These are phyloP conservation scores for Abrus pulchellus DNA, from an alignment of 306 rosid genomes.

Conservation along the genomic window DNA sequence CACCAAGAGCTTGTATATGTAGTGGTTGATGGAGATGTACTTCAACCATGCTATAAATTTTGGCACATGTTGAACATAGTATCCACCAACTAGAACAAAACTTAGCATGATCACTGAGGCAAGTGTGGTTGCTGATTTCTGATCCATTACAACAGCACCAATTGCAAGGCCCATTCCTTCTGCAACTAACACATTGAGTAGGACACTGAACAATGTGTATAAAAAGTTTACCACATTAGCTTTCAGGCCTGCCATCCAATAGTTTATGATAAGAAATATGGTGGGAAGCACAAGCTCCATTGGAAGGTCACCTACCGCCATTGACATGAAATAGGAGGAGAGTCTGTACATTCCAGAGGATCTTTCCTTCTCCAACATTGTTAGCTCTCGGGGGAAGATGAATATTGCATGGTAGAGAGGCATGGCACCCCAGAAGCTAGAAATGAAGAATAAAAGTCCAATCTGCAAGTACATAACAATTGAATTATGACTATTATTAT, in stretches of 20 bases:
- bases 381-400: slow-evolving; percentile 67
- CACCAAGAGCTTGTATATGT: slow-evolving; percentile 58
- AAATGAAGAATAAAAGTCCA: slow-evolving; percentile 50
- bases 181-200: slow-evolving; percentile 57
- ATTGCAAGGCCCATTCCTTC: slow-evolving; percentile 74
- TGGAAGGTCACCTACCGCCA: slow-evolving; percentile 58
- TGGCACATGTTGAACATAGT: slow-evolving; percentile 64
- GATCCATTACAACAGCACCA: slow-evolving; percentile 67
- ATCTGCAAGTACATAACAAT: slow-evolving; percentile 47
- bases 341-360: slow-evolving; percentile 76
- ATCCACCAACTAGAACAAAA: slow-evolving; percentile 60
- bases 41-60: slow-evolving; percentile 64
- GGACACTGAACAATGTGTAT: slow-evolving; percentile 37
- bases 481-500: background rate
- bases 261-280: slow-evolving; percentile 51
- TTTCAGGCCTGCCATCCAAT: slow-evolving; percentile 66
- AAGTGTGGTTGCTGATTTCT: slow-evolving; percentile 56
- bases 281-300: slow-evolving; percentile 72
- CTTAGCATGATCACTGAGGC: slow-evolving; percentile 62
- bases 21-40: slow-evolving; percentile 53
- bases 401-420: slow-evolving; percentile 62
- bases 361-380: slow-evolving; percentile 66
- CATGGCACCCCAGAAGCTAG: slow-evolving; percentile 59
- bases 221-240: slow-evolving; percentile 37
- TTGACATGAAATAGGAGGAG: slow-evolving; percentile 68